These are phyloP conservation scores for Glutinoglossum americanum DNA, from an alignment of 495 filamentous ascomycete species.

Conservation along the genomic window DNA sequence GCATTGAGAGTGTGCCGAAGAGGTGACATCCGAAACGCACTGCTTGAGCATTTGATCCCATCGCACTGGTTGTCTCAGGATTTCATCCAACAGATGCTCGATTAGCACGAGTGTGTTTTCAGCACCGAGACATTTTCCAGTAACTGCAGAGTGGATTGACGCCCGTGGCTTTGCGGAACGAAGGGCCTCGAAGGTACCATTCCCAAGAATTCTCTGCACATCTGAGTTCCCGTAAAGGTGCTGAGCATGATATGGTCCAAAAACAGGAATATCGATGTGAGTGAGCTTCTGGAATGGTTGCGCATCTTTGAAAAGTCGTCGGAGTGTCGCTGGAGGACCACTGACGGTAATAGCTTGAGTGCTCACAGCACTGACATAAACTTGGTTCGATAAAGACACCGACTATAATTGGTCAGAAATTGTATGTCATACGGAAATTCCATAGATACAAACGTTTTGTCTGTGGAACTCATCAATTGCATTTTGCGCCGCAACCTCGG, in stretches of 20 bases:
- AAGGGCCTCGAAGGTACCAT: conserved; percentile 9
- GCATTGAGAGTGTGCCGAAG: conserved; percentile 11
- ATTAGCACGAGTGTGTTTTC: conserved; percentile 17
- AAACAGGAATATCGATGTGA: conserved; percentile 43
- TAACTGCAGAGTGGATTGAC: conserved; percentile 19
- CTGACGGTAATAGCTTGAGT: not conserved
- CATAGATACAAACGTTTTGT: not conserved
- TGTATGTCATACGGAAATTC: not conserved
- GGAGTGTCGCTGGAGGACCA: not conserved
- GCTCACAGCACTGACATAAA: not conserved
- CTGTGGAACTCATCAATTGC: conserved; percentile 2
- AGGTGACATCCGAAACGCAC: conserved; percentile 15
- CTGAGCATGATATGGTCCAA: conserved; percentile 61
- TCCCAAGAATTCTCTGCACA: conserved; percentile 19
- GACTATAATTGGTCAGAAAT: not conserved
- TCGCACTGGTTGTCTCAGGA: conserved; percentile 19
- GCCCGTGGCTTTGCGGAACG: conserved; percentile 7
- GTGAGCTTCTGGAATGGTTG: conserved; percentile 26
- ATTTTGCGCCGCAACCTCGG: not conserved
- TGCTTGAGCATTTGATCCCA: conserved; percentile 22
- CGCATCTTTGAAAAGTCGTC: not conserved
- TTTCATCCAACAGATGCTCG: conserved; percentile 15
- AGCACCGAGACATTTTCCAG: conserved; percentile 18
- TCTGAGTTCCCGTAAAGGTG: conserved; percentile 45
- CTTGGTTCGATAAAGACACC: not conserved